A percentile compares a stretch with the other conserved stretches of the same genome.
Evolutionary conservation across 176 grass and related monocot species (phyloP).

Genomic region (Ensete ventricosum): DNA sequence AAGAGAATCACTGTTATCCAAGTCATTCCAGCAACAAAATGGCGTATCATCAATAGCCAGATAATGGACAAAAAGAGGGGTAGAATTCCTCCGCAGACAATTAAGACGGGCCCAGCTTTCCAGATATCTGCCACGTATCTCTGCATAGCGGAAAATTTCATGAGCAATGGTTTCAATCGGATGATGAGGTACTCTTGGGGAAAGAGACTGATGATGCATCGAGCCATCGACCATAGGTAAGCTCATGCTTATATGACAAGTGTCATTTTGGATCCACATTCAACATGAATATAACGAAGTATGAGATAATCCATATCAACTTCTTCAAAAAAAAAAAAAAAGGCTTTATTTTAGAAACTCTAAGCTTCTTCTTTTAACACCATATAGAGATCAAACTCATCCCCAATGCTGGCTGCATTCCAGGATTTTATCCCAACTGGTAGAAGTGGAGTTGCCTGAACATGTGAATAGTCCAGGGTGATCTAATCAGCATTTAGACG

Average conservation of each 20-base stretch:
- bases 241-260: too few species aligned
- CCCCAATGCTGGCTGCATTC: neutral
- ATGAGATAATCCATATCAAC: neutral
- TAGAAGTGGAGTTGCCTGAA: neutral
- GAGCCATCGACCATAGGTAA: too few species aligned
- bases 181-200: neutral
- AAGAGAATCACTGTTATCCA: slow-evolving; percentile 95
- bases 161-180: neutral
- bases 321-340: neutral
- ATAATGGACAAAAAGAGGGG: slow-evolving; percentile 80
- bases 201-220: neutral
- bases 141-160: slow-evolving; percentile 34
- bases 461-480: too few species aligned
- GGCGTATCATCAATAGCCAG: slow-evolving; percentile 96
- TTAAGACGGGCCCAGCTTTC: slow-evolving; percentile 90
- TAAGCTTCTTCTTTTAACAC: neutral
- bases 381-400: neutral
- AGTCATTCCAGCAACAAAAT: slow-evolving; percentile 91
- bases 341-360: neutral
- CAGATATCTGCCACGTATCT: slow-evolving; percentile 95
- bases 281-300: neutral
- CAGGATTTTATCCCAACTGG: neutral
- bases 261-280: neutral
- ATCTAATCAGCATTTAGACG: neutral
- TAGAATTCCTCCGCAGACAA: slow-evolving; percentile 92